Base-by-base conservation (phyloP, 2,329 filamentous ascomycete species). In the Atkinsonella hypoxylon region DNA sequence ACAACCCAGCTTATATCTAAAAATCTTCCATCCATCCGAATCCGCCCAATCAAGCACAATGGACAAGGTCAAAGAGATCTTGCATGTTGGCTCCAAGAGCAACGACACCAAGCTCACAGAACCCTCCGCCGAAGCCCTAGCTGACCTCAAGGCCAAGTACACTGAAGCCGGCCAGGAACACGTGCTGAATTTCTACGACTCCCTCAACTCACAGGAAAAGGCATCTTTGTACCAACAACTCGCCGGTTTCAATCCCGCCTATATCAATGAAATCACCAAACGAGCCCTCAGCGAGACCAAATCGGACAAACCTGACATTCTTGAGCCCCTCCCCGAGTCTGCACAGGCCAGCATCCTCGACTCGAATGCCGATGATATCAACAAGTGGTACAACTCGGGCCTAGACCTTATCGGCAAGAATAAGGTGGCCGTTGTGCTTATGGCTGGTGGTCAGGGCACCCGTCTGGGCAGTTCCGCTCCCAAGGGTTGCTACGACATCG, bases 401-500 rank as follows among this genome's bases (percentile, higher is more conserved):
- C 74, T 97, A 31, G 91, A 89, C 64, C 85, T 91, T 39, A 78
- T 95, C 53, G 74, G 82, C 46, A 76, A 88, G 65, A 83, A 87
- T 64, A 82, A 87, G 66, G 78, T 95, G 39, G 77, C 82, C 32
- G 93, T 98, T 17, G 89, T 98, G 48, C 79, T 98, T 62, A 94
- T 98, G 87, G 93, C 93, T 52, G 93, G 93, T 64, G 93, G 93
- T 34, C 93, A 98, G 73, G 93, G 93, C 56, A 98, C 93, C 55
- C 81, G 93, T 55, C 74, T 98, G 56, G 93, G 93, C 59, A 96
- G 89, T 75, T 93, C 89, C 51, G 91, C 85, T 17, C 93, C 93
- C 58, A 98, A 98, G 76, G 93, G 93, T 51, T 97, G 91, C 78
- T 98, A 87, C 71, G 85, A 98, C 65, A 97, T 98, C 67, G 89